Conservation (phyloP, 2,329 filamentous ascomycete genomes). For the Colletotrichum costaricense region DNA sequence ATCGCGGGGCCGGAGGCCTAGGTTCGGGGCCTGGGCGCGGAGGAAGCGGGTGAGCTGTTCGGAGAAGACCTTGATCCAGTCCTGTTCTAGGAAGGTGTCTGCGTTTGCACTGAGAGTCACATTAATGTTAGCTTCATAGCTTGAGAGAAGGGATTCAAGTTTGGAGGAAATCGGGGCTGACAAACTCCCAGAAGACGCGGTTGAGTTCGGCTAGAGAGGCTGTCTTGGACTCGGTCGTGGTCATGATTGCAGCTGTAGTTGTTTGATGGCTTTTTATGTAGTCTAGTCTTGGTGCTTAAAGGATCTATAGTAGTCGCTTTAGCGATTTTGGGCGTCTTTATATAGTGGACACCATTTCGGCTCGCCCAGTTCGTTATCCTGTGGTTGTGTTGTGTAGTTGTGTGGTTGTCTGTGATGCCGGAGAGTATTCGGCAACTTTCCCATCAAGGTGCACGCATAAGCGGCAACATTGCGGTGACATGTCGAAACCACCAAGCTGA, state of each 20-base stretch:
- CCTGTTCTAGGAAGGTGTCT: conserved; percentile 23
- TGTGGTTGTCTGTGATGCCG: background rate
- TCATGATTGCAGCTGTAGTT: background rate
- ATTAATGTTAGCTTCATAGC: background rate
- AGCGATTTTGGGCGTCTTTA: background rate
- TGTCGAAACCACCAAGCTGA: background rate
- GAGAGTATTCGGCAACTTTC: conserved; percentile 31
- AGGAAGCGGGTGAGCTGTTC: conserved; percentile 32
- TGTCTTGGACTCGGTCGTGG: background rate
- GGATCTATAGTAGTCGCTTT: background rate
- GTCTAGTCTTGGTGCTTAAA: background rate
- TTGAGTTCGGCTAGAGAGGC: conserved; percentile 32
- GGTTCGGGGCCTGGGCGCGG: conserved; percentile 17
- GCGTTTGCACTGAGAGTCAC: conserved; percentile 24
- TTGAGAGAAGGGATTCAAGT: background rate
- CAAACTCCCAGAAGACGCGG: conserved; percentile 34
- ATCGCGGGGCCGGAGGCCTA: conserved; percentile 18
- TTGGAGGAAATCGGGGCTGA: background rate
- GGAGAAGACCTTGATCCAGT: conserved; percentile 36
- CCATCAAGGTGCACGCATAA: background rate
- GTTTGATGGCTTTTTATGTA: background rate
- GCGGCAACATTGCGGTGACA: conserved; percentile 6
- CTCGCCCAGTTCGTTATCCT: background rate
- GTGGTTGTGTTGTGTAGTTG: background rate
- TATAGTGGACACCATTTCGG: background rate